Evolutionary conservation across 805 yeast species (phyloP).

Genomic region (Debaryomyces prosopidis): DNA sequence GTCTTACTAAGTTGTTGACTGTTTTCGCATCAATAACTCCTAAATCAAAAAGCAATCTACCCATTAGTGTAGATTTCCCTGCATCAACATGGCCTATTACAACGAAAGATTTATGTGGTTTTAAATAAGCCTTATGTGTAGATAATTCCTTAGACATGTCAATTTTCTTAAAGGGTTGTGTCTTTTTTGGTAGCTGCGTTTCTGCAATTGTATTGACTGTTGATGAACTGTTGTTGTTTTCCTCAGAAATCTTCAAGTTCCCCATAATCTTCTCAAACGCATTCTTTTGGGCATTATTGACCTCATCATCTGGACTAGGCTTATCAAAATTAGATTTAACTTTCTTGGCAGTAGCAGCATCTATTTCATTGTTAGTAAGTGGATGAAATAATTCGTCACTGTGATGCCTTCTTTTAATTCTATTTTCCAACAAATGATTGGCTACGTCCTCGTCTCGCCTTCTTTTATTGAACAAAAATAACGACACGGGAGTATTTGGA

Average conservation of each 20-base stretch:
- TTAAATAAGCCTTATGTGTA: conserved; percentile 30
- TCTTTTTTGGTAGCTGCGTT: conserved; percentile 18
- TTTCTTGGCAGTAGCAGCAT: conserved; percentile 35
- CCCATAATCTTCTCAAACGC: conserved; percentile 36
- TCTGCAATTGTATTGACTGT: conserved; percentile 3
- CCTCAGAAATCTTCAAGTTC: conserved; percentile 23
- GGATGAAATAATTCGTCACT: conserved; percentile 25
- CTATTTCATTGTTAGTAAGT: conserved; percentile 42
- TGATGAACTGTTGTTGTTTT: conserved; percentile 1
- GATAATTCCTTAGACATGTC: conserved; percentile 42
- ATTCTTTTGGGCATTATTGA: conserved; percentile 56
- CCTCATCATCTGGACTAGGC: conserved; percentile 84
- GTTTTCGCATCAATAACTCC: conserved; percentile 67
- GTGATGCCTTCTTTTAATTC: conserved; percentile 22
- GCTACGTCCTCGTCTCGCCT: conserved; percentile 1
- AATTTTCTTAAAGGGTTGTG: conserved; percentile 46
- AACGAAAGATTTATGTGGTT: conserved; percentile 68
- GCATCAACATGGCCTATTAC: conserved; percentile 88
- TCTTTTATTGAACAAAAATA: conserved; percentile 13
- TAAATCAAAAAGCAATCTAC: conserved; percentile 65
- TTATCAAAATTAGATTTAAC: conserved; percentile 55
- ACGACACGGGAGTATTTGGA: conserved; percentile 16
- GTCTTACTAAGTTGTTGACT: conserved; percentile 60
- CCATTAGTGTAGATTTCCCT: conserved; percentile 80
- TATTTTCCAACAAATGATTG: conserved; percentile 8